phyloP scores from a whole-genome alignment of 495 filamentous ascomycete species.

The Lichina pygmaea region DNA sequence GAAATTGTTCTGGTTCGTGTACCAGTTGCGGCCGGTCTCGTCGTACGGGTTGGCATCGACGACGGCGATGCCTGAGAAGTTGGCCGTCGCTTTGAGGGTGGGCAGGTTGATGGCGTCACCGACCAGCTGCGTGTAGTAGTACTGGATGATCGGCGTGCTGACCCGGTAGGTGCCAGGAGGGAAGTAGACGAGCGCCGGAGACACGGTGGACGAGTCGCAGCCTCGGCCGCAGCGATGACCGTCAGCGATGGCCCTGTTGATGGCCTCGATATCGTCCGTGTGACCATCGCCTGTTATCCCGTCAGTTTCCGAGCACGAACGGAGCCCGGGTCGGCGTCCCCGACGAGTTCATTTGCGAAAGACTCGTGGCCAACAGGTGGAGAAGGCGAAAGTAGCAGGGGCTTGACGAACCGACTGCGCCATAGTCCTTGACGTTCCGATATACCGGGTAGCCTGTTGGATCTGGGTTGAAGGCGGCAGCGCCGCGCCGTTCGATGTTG shows the following conservation, averaged over 20 bases:
- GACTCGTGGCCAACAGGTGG: conserved; percentile 1
- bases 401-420: conserved; percentile 12
- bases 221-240: conserved; percentile 20
- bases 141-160: conserved; percentile 27
- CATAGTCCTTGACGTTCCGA: conserved; percentile 22
- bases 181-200: conserved; percentile 25
- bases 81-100: conserved; percentile 44
- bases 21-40: conserved; percentile 28
- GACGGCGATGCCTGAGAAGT: conserved; percentile 63
- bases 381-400: not conserved
- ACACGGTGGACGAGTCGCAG: conserved; percentile 22
- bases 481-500: conserved; percentile 42
- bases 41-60: conserved; percentile 77
- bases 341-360: not conserved
- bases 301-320: not conserved
- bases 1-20: conserved; percentile 95
- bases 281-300: conserved; percentile 10
- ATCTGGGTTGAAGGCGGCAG: conserved; percentile 30
- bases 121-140: conserved; percentile 38
- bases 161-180: conserved; percentile 34
- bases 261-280: conserved; percentile 26
- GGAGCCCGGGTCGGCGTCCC: not conserved
- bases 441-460: conserved; percentile 13
- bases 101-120: conserved; percentile 43
- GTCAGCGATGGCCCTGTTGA: conserved; percentile 21